Evolutionary conservation across 148 eudicot genomes (phyloP).

Genomic region (Suaeda aralocaspica): DNA sequence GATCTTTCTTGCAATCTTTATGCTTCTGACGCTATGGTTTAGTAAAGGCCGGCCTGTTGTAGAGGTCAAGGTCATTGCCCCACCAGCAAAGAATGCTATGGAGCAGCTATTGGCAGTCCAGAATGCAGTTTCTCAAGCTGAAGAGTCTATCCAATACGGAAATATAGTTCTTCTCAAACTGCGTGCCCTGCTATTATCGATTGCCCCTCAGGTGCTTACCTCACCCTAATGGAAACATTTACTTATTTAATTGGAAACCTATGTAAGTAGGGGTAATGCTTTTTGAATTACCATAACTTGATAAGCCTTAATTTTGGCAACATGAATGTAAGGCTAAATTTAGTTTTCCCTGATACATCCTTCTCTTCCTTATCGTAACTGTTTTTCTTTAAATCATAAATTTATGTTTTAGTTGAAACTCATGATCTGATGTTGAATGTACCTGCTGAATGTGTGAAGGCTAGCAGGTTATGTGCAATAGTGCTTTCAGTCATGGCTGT

Average conservation of each 20-base stretch:
- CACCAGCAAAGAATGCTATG: slow-evolving; percentile 78
- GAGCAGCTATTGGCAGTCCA: slow-evolving; percentile 96
- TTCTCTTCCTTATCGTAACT: too few species aligned
- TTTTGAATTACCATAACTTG: too few species aligned
- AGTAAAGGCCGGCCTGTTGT: slow-evolving; percentile 46
- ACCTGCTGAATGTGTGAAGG: slow-evolving; percentile 39
- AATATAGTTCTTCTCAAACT: slow-evolving; percentile 73
- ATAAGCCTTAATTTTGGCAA: too few species aligned
- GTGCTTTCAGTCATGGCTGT: slow-evolving; percentile 45
- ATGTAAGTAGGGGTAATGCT: too few species aligned
- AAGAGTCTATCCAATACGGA: slow-evolving; percentile 78
- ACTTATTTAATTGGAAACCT: too few species aligned
- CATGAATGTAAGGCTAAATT: too few species aligned
- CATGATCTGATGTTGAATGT: neutral
- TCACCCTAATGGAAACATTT: neutral
- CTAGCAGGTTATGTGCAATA: slow-evolving; percentile 60
- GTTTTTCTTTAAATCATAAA: too few species aligned
- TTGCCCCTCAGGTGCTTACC: slow-evolving; percentile 72
- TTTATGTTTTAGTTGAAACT: too few species aligned
- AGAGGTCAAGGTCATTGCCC: slow-evolving; percentile 62
- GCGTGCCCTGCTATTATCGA: slow-evolving; percentile 68
- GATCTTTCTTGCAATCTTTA: slow-evolving; percentile 47
- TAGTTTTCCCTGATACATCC: too few species aligned
- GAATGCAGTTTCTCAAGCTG: slow-evolving; percentile 75
- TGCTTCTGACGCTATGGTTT: slow-evolving; percentile 52